Conservation (phyloP, 768 basidiomycete species). For the Mycena olivaceomarginata region DNA sequence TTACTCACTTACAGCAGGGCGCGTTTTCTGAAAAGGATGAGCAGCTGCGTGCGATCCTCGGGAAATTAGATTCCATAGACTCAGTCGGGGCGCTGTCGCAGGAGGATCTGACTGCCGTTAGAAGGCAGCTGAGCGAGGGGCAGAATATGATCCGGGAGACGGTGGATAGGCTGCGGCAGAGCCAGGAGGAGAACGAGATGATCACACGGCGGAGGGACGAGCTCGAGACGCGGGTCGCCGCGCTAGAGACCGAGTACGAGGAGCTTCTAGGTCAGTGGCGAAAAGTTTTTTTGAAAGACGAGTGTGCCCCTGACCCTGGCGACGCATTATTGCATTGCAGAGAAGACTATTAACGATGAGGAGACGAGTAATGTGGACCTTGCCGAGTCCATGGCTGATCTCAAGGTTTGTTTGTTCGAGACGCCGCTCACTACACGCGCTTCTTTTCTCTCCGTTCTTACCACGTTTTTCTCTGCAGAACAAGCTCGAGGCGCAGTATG, state of each 20-base stretch:
- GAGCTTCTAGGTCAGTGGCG: slow-evolving; percentile 89
- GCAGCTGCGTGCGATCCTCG: slow-evolving; percentile 88
- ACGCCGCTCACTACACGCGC: slow-evolving; percentile 34
- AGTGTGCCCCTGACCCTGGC: slow-evolving; percentile 45
- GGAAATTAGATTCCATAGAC: slow-evolving; percentile 90
- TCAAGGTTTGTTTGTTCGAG: slow-evolving; percentile 75
- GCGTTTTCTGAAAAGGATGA: slow-evolving; percentile 97
- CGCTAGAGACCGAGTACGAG: slow-evolving; percentile 96
- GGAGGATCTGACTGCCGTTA: slow-evolving; percentile 88
- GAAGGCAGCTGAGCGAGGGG: slow-evolving; percentile 92
- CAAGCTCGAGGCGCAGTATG: slow-evolving; percentile 96
- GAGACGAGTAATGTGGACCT: slow-evolving; percentile 90
- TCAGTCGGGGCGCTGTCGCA: slow-evolving; percentile 77
- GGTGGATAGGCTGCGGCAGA: slow-evolving; percentile 90
- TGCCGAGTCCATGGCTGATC: slow-evolving; percentile 90
- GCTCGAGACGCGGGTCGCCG: slow-evolving; percentile 86
- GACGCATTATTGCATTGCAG: slow-evolving; percentile 61
- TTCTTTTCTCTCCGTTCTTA: slow-evolving; percentile 38
- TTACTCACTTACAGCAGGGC: slow-evolving; percentile 77
- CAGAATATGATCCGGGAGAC: slow-evolving; percentile 92
- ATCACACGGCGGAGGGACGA: slow-evolving; percentile 89
- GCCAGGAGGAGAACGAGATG: slow-evolving; percentile 95
- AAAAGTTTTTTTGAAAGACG: slow-evolving; percentile 20
- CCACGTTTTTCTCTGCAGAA: slow-evolving; percentile 67
- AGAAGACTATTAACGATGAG: slow-evolving; percentile 94